These are phyloP conservation scores for Tarenaya hassleriana DNA, from an alignment of 345 rosid genomes.

Conservation along the genomic window DNA sequence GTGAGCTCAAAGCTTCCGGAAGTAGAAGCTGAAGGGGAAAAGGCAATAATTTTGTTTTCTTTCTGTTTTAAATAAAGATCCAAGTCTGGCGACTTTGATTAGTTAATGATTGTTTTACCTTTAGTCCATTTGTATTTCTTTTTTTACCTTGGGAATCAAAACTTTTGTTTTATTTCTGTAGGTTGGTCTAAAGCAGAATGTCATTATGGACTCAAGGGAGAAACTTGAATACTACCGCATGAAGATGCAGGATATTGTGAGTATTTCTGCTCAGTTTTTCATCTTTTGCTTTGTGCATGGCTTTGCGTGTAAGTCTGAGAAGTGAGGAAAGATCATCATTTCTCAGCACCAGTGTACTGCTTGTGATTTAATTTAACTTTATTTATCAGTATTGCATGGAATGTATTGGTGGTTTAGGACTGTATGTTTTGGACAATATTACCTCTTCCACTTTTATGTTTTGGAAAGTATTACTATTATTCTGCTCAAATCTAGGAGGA, in stretches of 20 bases:
- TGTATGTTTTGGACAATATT: no score
- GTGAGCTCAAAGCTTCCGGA: conserved; percentile 40
- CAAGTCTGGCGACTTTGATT: conserved; percentile 1
- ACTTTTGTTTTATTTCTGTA: conserved; percentile 25
- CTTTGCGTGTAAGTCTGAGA: background rate
- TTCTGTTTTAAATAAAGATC: background rate
- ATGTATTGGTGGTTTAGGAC: background rate
- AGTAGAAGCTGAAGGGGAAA: conserved; percentile 42
- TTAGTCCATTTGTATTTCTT: conserved; percentile 11
- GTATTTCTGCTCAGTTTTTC: conserved; percentile 30
- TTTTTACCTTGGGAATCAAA: conserved; percentile 16
- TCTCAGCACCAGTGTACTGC: background rate
- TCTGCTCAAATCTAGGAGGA: no score
- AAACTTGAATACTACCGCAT: conserved; percentile 86
- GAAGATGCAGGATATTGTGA: conserved; percentile 97
- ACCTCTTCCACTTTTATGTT: conserved; percentile 10
- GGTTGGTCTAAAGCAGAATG: conserved; percentile 54
- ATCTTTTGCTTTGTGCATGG: conserved; percentile 8
- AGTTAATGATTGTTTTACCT: conserved; percentile 3
- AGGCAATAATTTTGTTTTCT: conserved; percentile 37
- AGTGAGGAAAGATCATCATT: conserved; percentile 1
- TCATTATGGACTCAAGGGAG: conserved; percentile 79
- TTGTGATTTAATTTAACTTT: background rate
- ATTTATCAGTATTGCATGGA: no score
- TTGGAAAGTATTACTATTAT: background rate